Evolutionary conservation across 306 rosid genomes (phyloP).

Genomic region (Prunus mira): DNA sequence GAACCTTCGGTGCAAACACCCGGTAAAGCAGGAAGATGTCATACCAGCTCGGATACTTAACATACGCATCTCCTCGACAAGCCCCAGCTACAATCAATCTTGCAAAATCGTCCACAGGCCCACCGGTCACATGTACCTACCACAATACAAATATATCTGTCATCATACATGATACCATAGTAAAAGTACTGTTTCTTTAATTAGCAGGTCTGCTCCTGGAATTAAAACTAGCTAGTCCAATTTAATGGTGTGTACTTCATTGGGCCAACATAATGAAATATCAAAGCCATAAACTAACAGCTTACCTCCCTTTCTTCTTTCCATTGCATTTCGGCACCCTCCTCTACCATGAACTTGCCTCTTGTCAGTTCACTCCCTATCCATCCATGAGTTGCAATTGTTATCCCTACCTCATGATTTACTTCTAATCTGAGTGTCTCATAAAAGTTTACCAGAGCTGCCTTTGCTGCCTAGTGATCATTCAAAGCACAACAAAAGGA

Average conservation of each 20-base stretch:
- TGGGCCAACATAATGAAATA: background rate
- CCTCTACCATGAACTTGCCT: conserved; percentile 85
- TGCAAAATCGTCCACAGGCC: conserved; percentile 66
- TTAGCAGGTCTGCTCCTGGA: background rate
- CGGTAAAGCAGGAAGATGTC: conserved; percentile 64
- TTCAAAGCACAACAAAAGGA: background rate
- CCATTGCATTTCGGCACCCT: conserved; percentile 89
- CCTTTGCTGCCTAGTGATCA: conserved; percentile 60
- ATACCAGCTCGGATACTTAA: conserved; percentile 81
- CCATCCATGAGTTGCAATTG: conserved; percentile 88
- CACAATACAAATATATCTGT: background rate
- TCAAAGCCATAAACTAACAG: too few species aligned
- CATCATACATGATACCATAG: background rate
- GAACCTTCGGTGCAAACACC: conserved; percentile 68
- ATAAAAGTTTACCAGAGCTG: conserved; percentile 74
- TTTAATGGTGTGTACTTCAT: background rate
- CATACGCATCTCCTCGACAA: conserved; percentile 66
- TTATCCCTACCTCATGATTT: conserved; percentile 69
- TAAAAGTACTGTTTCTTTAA: background rate
- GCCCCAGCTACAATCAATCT: conserved; percentile 73
- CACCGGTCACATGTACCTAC: conserved; percentile 57
- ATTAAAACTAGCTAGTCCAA: background rate
- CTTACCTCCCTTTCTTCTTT: conserved; percentile 86
- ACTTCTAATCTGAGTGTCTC: conserved; percentile 83
- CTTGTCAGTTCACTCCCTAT: conserved; percentile 72